phyloP scores from a whole-genome alignment of 331 rosid genomes.

The Saraca asoca region DNA sequence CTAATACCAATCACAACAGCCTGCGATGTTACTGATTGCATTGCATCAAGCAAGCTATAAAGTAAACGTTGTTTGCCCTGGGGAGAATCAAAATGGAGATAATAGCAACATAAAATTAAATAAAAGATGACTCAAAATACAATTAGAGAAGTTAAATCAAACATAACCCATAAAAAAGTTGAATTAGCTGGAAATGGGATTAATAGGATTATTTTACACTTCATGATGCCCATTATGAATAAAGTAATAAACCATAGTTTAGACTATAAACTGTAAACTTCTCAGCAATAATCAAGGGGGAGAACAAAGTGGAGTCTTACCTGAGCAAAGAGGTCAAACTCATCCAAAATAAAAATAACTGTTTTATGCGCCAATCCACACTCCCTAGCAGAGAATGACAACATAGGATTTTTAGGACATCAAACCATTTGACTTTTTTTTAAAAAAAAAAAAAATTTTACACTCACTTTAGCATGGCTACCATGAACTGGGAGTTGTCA shows the following conservation, averaged over 20 bases:
- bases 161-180: constrained; percentile 15
- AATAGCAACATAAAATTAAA: constrained; percentile 22
- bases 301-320: constrained; percentile 49
- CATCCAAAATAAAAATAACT: constrained; percentile 76
- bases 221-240: constrained; percentile 21
- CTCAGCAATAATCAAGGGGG: constrained; percentile 31
- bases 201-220: constrained; percentile 10
- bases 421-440: constrained; percentile 7
- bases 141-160: constrained; percentile 21
- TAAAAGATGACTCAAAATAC: too few species aligned
- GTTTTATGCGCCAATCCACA: constrained; percentile 94
- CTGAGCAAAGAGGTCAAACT: constrained; percentile 91
- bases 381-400: constrained; percentile 62
- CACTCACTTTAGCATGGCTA: constrained; percentile 82
- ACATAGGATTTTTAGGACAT: constrained; percentile 29
- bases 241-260: not conserved
- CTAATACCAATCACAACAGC: constrained; percentile 90
- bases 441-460: constrained; percentile 30
- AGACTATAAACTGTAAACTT: constrained; percentile 24
- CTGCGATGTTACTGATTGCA: constrained; percentile 87
- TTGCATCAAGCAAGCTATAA: constrained; percentile 87
- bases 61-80: constrained; percentile 93
- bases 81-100: constrained; percentile 27
- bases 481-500: constrained; percentile 87
- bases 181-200: not conserved